phyloP scores from a whole-genome alignment of 2,329 filamentous ascomycete species.

The Xylariaceae sp. region DNA sequence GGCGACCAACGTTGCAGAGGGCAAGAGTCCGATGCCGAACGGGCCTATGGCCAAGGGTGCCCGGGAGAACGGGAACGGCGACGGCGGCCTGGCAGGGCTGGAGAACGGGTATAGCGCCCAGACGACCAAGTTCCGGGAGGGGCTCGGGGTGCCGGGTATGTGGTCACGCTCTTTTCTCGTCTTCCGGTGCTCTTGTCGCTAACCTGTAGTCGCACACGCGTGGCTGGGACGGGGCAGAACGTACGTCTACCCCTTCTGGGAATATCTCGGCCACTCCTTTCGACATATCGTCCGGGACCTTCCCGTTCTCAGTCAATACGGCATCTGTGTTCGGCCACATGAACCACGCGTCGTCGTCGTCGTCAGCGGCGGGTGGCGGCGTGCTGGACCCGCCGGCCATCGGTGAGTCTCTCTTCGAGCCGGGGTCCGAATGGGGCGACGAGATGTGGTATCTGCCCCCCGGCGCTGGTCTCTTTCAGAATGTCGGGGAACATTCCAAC shows the following conservation, averaged over 20 bases:
- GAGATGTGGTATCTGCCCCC: conserved; percentile 64
- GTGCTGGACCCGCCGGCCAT: conserved; percentile 28
- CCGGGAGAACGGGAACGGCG: conserved; percentile 21
- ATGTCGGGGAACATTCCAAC: conserved; percentile 50
- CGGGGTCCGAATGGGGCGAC: conserved; percentile 47
- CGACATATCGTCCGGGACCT: conserved; percentile 49
- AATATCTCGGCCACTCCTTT: conserved; percentile 61
- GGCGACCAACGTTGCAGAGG: conserved; percentile 42
- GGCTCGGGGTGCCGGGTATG: conserved; percentile 27
- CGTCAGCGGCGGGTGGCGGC: conserved; percentile 20
- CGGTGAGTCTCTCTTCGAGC: conserved; percentile 40
- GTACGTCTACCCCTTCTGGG: conserved; percentile 38
- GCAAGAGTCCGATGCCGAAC: conserved; percentile 36
- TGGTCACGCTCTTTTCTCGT: too few relatives aligned
- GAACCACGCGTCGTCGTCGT: conserved; percentile 45
- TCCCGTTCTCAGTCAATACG: conserved; percentile 46
- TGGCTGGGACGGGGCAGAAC: conserved; percentile 26
- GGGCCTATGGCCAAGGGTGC: conserved; percentile 26
- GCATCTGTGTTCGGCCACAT: conserved; percentile 44
- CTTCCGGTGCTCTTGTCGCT: too few relatives aligned
- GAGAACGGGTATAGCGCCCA: conserved; percentile 25
- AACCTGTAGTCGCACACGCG: too few relatives aligned
- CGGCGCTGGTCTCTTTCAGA: conserved; percentile 60
- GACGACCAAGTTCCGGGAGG: conserved; percentile 24
- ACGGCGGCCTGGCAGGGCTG: conserved; percentile 26